Evolutionary conservation across 306 rosid species (phyloP).

Genomic region (Rosa lucieae): DNA sequence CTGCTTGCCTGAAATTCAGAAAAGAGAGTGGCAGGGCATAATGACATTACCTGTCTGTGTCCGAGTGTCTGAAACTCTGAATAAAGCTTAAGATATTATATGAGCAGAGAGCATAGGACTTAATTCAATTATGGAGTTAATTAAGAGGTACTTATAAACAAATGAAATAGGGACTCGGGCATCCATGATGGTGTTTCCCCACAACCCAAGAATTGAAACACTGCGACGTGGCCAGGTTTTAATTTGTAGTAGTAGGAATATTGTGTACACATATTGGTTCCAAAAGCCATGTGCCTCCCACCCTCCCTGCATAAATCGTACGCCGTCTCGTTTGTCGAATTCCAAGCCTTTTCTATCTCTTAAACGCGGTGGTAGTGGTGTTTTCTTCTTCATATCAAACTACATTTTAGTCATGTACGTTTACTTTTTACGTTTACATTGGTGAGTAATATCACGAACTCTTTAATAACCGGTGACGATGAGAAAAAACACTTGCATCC

Average conservation of each 20-base stretch:
- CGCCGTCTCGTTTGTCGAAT: conserved; percentile 18
- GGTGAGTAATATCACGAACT: background rate
- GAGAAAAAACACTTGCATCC: background rate
- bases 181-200: conserved; percentile 77
- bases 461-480: too few relatives aligned
- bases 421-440: background rate
- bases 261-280: background rate
- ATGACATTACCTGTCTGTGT: conserved; percentile 65
- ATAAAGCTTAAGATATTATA: background rate
- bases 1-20: conserved; percentile 30
- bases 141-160: conserved; percentile 59
- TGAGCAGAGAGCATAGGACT: conserved; percentile 8
- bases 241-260: background rate
- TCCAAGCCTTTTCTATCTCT: background rate
- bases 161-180: conserved; percentile 56
- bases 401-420: background rate
- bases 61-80: background rate
- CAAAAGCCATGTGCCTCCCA: conserved; percentile 80
- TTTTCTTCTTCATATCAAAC: background rate
- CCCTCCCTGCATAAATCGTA: conserved; percentile 45
- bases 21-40: conserved; percentile 67
- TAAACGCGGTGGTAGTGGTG: background rate
- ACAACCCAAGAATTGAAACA: conserved; percentile 61
- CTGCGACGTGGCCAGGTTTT: conserved; percentile 60
- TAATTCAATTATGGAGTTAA: conserved; percentile 25